Evolutionary conservation across 2,329 filamentous ascomycete species (phyloP), one percentile per base, ranked within the genome.

Genomic region (Monilinia vaccinii-corymbosi): DNA sequence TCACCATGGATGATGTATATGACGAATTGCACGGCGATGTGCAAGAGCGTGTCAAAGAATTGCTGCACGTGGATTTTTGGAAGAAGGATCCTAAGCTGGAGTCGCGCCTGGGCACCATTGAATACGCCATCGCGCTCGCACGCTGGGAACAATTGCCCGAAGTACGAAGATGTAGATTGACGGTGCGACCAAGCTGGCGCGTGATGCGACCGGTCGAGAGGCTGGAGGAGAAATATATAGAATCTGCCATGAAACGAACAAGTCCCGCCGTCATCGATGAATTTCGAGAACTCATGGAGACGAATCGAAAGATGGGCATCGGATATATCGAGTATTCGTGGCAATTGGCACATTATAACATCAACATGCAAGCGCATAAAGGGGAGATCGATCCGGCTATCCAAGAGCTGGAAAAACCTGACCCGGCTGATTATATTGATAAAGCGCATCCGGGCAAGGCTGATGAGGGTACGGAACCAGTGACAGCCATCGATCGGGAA

Each of bases 251-350:
- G 13, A 53, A 53, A 32, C 7, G 38, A 10, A 53, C 51, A n/a
- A 32, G 38, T 44, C 38, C 25, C 1, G 51, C 51, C 3, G 55
- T 57, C 11, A 28, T 57, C 2, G 34, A 40, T 1, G 32, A 48
- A 16, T 49, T 58, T 25, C 25, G 25, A 32, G 4, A 18, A 2
- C 21, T 21, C 13, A 11, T 50, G 45, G 11, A 50, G 7, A 4
- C 1, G 3, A 58, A 58, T 18, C 16, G 36, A n/a, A 36, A 16
- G 3, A 18, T 49, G 18, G 56, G 56, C 1, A n/a, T 50, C 1
- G 56, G 56, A 50, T 58, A 58, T 10, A 36, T 58, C 11, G 56
- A 58, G 21, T 36, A 40, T 10, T 58, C 56, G 4, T 53, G 51
- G 51, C 51, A 53, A 13, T 25, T 42, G 16, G 51, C 51, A 1